A percentile compares a stretch with the other conserved stretches of the same genome.
These are phyloP conservation scores for Fusarium sp. DNA, from an alignment of 2,329 filamentous ascomycete species.

Conservation along the genomic window DNA sequence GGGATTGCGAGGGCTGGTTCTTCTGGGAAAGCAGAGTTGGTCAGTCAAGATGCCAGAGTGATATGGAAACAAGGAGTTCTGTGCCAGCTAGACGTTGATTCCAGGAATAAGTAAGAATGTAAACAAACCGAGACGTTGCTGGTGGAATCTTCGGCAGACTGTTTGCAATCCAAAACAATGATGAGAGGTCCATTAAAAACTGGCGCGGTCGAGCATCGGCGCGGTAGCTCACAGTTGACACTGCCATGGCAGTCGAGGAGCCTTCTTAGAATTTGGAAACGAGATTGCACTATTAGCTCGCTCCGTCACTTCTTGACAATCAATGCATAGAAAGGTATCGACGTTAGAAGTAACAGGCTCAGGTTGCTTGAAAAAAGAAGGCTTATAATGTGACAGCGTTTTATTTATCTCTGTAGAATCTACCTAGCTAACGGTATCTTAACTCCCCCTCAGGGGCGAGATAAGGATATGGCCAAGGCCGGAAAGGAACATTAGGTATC, in stretches of 20 bases:
- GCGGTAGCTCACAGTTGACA: background rate
- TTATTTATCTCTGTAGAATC: background rate
- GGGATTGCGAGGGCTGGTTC: rapidly evolving
- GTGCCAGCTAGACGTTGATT: background rate
- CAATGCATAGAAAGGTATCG: rapidly evolving
- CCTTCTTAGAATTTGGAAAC: background rate
- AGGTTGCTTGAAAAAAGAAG: background rate
- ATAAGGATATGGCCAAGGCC: background rate
- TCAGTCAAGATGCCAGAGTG: rapidly evolving
- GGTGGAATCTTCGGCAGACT: rapidly evolving
- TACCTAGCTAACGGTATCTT: background rate
- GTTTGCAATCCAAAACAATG: rapidly evolving
- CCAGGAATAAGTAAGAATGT: background rate
- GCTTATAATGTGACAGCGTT: too few relatives aligned
- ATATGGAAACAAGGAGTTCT: rapidly evolving
- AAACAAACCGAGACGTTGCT: background rate
- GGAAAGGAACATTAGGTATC: background rate
- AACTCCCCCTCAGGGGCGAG: background rate
- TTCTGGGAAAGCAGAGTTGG: rapidly evolving
- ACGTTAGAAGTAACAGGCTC: background rate
- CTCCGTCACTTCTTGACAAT: background rate
- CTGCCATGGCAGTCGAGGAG: background rate
- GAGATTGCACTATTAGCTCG: background rate
- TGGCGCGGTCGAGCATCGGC: background rate
- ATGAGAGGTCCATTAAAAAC: background rate